Conservation (phyloP, 2,329 filamentous ascomycete species). For the Epichloe sp. region DNA sequence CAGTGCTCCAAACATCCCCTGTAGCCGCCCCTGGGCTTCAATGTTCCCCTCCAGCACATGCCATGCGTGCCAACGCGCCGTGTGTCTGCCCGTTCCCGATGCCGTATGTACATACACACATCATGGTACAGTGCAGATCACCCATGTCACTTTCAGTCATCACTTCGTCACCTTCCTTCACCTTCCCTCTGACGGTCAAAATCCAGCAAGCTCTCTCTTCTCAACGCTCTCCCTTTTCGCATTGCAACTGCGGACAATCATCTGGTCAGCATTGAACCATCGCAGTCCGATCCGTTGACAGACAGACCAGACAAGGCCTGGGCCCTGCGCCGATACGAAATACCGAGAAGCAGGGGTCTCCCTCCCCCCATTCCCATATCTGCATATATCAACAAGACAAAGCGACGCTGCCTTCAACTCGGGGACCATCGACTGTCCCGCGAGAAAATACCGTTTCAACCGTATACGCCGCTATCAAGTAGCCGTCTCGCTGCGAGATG, state of each 20-base stretch:
- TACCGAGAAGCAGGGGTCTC: neutral
- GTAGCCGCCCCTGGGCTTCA: too few species aligned
- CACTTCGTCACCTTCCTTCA: neutral
- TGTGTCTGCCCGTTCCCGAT: too few species aligned
- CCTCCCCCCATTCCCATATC: neutral
- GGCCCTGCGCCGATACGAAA: neutral
- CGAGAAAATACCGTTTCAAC: neutral
- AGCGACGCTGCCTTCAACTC: neutral
- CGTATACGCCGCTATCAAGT: neutral
- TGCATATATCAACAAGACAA: neutral
- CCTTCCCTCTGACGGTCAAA: neutral
- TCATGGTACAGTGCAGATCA: neutral
- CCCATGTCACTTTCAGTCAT: neutral
- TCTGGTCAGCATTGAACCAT: neutral
- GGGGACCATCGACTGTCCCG: neutral
- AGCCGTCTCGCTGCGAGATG: slow-evolving; percentile 3
- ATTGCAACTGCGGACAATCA: neutral
- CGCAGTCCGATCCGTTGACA: neutral
- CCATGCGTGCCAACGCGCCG: too few species aligned
- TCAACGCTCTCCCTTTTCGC: neutral
- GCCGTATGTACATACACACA: too few species aligned
- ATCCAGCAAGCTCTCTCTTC: neutral
- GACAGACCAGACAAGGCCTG: neutral
- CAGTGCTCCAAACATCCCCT: too few species aligned
- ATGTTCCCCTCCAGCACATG: too few species aligned